Conservation (phyloP, 2,329 filamentous ascomycete genomes). For the Cladosporium phlei region DNA sequence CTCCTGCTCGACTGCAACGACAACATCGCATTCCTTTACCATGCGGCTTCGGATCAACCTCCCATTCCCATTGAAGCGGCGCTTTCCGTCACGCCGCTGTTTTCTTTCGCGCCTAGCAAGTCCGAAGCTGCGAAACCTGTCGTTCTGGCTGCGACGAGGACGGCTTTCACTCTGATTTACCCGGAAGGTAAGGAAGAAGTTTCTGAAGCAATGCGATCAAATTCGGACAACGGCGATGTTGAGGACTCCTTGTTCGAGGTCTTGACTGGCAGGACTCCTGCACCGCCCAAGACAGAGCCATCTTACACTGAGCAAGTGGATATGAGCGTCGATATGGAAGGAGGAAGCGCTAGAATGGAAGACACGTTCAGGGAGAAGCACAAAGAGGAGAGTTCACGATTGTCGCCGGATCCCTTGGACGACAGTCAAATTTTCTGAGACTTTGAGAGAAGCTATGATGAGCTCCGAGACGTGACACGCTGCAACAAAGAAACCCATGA, state of each 20-base stretch:
- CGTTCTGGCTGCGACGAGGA: constrained; percentile 34
- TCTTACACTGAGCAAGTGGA: constrained; percentile 31
- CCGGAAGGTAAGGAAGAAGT: constrained; percentile 34
- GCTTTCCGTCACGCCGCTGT: constrained; percentile 14
- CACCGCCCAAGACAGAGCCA: constrained; percentile 31
- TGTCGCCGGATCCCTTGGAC: constrained; percentile 28
- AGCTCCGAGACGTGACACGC: no score
- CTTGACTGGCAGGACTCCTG: constrained; percentile 42
- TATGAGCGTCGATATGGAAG: constrained; percentile 27
- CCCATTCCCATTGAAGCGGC: constrained; percentile 19
- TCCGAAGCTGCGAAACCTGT: constrained; percentile 24
- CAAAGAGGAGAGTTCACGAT: neutral
- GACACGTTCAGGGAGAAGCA: constrained; percentile 42
- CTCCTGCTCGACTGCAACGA: constrained; percentile 42
- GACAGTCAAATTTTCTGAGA: constrained; percentile 33
- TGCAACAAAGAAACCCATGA: no score
- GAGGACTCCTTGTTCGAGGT: constrained; percentile 48
- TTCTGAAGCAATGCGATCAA: constrained; percentile 19
- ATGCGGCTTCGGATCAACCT: constrained; percentile 20
- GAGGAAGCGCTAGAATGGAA: constrained; percentile 33
- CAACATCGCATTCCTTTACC: constrained; percentile 38
- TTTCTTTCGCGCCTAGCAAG: constrained; percentile 18
- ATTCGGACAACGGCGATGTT: constrained; percentile 34
- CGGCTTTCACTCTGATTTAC: constrained; percentile 37
- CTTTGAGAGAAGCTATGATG: no score